These are phyloP conservation scores for Berkeleyomyces basicola DNA, from an alignment of 2,329 filamentous ascomycete genomes.

Conservation along the genomic window DNA sequence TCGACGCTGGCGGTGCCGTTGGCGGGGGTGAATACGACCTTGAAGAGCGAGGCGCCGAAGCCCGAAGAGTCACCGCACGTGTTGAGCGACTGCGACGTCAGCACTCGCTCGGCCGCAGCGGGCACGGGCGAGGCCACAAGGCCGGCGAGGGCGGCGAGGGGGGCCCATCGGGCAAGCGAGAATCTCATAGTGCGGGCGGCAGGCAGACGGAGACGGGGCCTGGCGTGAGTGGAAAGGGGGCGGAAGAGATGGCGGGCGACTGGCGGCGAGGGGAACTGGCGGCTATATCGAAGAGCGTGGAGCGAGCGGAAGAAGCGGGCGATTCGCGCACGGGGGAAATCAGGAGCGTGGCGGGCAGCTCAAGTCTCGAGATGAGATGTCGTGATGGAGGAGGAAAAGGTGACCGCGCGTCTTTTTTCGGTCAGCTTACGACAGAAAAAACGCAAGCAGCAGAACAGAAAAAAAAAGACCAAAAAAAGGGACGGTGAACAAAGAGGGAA, in stretches of 20 bases:
- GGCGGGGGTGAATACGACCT: constrained; percentile 60
- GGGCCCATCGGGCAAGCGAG: constrained; percentile 23
- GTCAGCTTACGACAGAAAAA: background rate
- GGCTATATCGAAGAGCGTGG: background rate
- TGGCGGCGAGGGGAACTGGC: background rate
- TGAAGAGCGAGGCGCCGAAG: constrained; percentile 79
- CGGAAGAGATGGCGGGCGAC: background rate
- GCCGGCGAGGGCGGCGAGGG: constrained; percentile 20
- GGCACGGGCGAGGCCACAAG: constrained; percentile 22
- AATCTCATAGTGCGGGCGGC: constrained; percentile 27
- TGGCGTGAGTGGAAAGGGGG: background rate
- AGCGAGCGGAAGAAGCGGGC: background rate
- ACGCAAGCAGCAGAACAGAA: background rate
- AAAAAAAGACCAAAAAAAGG: background rate
- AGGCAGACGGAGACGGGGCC: background rate
- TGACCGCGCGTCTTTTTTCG: no score
- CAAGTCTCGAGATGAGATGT: no score
- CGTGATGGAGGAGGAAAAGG: no score
- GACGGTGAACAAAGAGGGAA: background rate
- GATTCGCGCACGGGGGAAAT: background rate
- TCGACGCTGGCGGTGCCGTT: constrained; percentile 59
- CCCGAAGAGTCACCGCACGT: constrained; percentile 70
- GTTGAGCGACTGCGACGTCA: constrained; percentile 71
- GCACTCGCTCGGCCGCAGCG: constrained; percentile 41
- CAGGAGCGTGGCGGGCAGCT: background rate